phyloP scores from a whole-genome alignment of 2,329 filamentous ascomycete genomes.

The Aulographum hederae region DNA sequence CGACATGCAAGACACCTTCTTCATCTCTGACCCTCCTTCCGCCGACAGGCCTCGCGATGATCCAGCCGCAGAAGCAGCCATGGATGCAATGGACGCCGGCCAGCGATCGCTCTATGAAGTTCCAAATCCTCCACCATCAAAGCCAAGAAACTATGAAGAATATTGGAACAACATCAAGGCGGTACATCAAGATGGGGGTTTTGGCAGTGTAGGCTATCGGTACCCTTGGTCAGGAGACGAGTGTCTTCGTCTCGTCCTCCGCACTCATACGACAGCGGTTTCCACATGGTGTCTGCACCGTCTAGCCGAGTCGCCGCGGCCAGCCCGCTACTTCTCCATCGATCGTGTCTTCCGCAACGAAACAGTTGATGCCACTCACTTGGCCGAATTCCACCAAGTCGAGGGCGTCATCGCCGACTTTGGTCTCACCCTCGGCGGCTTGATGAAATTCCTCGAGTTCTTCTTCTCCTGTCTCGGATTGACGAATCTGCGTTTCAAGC shows the following conservation, averaged over 20 bases:
- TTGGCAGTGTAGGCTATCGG: constrained; percentile 87
- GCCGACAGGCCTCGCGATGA: constrained; percentile 51
- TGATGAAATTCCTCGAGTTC: constrained; percentile 86
- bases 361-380: constrained; percentile 86
- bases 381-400: constrained; percentile 96
- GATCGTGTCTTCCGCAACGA: constrained; percentile 98
- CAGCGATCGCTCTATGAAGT: constrained; percentile 34
- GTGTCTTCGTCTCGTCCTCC: constrained; percentile 69
- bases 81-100: constrained; percentile 29
- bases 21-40: constrained; percentile 71
- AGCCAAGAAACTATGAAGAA: constrained; percentile 49
- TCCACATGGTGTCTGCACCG: constrained; percentile 83
- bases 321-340: constrained; percentile 95
- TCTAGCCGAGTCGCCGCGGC: constrained; percentile 64
- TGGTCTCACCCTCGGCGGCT: constrained; percentile 72
- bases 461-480: constrained; percentile 98
- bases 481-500: constrained; percentile 76
- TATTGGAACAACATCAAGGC: constrained; percentile 80
- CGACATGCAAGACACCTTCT: constrained; percentile 96
- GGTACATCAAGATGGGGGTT: constrained; percentile 83
- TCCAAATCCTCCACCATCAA: constrained; percentile 32
- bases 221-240: constrained; percentile 88
- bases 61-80: constrained; percentile 25
- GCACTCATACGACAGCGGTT: constrained; percentile 90
- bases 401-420: constrained; percentile 98